Evolutionary conservation across 306 rosid species (phyloP), one percentile per base, ranked within the genome.

Genomic region (Macrotyloma uniflorum): DNA sequence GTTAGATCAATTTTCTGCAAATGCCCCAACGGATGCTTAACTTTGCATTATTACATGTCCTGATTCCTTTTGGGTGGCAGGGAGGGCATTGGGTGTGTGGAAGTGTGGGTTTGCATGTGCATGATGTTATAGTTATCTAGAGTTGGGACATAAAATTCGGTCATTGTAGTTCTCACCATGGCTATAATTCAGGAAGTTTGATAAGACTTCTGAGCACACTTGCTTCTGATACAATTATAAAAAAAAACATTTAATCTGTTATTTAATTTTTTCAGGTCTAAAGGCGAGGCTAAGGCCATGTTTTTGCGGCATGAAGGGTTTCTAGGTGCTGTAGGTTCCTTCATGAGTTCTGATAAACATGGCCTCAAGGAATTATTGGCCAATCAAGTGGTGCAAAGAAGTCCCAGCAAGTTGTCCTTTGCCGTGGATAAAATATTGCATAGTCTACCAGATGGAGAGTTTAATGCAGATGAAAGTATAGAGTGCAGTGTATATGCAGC

Each of bases 211-310:
- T 55, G 23, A 72, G 62, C 76, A 42, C 3, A 13, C 54, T 47
- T 65, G 58, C 67, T 75, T 82, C 22, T 1, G 32, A 63, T 40
- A 64, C 61, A 51, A 14, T 58, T 38, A 38, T 55, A 20, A 46
- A 45, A 64, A 28, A 24, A 26, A 6, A 1, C 45, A 28, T 3
- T 40, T 16, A 7, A 30, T 12, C 47, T 61, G n/a, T 19, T 59
- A 9, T 46, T 20, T 55, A 10, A 0, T 50, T 51, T 53, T 76
- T 80, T 7, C 84, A 95, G 99, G 99, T 95, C 99, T 45, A 95
- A 95, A 78, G 98, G 99, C 18, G 98, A 93, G 81, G 96, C 96
- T 3, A 87, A 91, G 82, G 99, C 98, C 26, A 87, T 95, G 99
- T 93, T 95, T 82, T 84, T 93, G 83, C 86, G 87, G 69, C 98